Conservation (phyloP, 2,329 filamentous ascomycete genomes). For the Aspergillus sp. region DNA sequence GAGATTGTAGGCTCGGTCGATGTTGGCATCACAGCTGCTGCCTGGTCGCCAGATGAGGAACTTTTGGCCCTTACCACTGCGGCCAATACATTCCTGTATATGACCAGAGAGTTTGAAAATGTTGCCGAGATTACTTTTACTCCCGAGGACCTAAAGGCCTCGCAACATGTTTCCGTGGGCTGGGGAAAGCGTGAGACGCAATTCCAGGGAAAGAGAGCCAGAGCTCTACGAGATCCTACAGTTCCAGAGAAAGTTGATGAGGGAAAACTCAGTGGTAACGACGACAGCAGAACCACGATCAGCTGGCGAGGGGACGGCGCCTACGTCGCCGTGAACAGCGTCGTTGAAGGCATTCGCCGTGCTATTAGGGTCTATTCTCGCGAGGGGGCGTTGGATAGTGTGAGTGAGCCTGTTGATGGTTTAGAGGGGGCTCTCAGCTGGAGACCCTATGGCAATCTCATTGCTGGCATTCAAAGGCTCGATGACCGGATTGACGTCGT, state of each 20-base stretch:
- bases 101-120: constrained; percentile 88
- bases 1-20: constrained; percentile 96
- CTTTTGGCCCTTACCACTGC: constrained; percentile 80
- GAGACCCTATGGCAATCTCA: constrained; percentile 85
- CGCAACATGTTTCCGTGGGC: constrained; percentile 90
- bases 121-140: constrained; percentile 73
- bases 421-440: constrained; percentile 87
- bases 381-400: constrained; percentile 86
- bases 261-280: constrained; percentile 71
- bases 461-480: constrained; percentile 80
- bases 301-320: constrained; percentile 95
- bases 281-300: constrained; percentile 70
- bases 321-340: constrained; percentile 80
- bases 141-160: constrained; percentile 77
- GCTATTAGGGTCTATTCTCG: constrained; percentile 87
- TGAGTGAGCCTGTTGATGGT: constrained; percentile 90
- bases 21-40: constrained; percentile 82
- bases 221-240: constrained; percentile 85
- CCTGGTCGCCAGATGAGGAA: constrained; percentile 95
- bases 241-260: constrained; percentile 90
- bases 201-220: constrained; percentile 88
- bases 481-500: constrained; percentile 72
- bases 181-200: constrained; percentile 99
- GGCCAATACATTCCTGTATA: constrained; percentile 77
- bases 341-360: constrained; percentile 69